These are phyloP conservation scores for Arabidopsis suecica DNA, from an alignment of 345 rosid species.

Conservation along the genomic window DNA sequence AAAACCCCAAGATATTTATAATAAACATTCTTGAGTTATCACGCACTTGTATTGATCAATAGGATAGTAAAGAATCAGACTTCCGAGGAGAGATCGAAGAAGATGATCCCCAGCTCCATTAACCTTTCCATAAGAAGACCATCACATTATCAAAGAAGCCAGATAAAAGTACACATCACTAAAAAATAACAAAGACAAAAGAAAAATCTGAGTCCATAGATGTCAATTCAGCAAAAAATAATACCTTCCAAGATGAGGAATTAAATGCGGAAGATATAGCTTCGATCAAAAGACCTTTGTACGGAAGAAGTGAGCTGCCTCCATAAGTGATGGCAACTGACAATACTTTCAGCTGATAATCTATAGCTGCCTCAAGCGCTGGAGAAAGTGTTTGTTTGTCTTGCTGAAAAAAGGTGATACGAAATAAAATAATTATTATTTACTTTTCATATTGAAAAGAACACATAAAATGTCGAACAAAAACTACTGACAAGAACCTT, in stretches of 20 bases:
- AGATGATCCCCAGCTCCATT: slow-evolving; percentile 96
- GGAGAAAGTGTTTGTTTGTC: slow-evolving; percentile 85
- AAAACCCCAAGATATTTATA: neutral
- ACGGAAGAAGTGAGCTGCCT: slow-evolving; percentile 82
- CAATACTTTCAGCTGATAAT: slow-evolving; percentile 86
- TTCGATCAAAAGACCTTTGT: slow-evolving; percentile 75
- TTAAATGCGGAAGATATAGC: slow-evolving; percentile 84
- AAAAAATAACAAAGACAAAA: slow-evolving; percentile 22
- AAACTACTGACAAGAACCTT: slow-evolving; percentile 61
- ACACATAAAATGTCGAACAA: slow-evolving; percentile 29
- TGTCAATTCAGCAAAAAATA: slow-evolving; percentile 27
- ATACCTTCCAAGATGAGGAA: slow-evolving; percentile 98
- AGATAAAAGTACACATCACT: slow-evolving; percentile 23
- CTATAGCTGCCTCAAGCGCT: slow-evolving; percentile 92
- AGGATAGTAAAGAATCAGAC: slow-evolving; percentile 90
- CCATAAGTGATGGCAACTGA: slow-evolving; percentile 91
- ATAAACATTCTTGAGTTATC: slow-evolving; percentile 23
- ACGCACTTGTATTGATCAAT: slow-evolving; percentile 85
- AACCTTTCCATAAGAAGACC: slow-evolving; percentile 59
- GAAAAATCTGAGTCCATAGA: slow-evolving; percentile 19
- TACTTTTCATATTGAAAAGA: slow-evolving; percentile 34
- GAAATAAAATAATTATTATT: slow-evolving; percentile 6
- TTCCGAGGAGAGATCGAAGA: slow-evolving; percentile 88
- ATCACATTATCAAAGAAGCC: slow-evolving; percentile 28
- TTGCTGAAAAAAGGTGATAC: slow-evolving; percentile 45